Evolutionary conservation across 2,329 filamentous ascomycete species (phyloP), one percentile per base, ranked within the genome.

Genomic region (Coleophoma eucalyptorum): DNA sequence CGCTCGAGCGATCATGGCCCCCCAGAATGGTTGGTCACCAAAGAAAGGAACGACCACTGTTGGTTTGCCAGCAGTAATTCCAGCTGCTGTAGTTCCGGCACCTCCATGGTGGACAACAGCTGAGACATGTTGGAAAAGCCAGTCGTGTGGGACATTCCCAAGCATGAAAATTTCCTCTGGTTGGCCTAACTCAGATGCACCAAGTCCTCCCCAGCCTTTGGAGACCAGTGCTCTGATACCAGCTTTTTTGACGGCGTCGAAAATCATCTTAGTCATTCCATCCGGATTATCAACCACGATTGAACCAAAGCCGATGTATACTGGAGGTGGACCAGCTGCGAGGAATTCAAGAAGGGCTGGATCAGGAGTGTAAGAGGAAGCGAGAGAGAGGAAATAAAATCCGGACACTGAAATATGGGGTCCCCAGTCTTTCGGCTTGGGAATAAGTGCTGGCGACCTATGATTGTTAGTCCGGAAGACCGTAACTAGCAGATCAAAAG

Each of bases 391-490:
- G 6, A 90, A 85, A 59, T 49, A 26, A 26, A 26, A 26, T 8
- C 26, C 26, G 10, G 26, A 26, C 26, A 26, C 26, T 3, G 26
- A 26, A 26, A 91, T 79, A 56, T 86, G 78, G 3, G 72, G 72
- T 1, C 81, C 79, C 84, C 83, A 87, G 55, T 87, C 84, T 20
- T 71, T 65, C 0, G 84, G 83, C 55, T 87, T 87, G 0, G 83
- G 80, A 0, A 86, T 77, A 5, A 87, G 41, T 4, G 41, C 41
- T 12, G 41, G 41, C 18, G 41, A 26, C 26, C 26, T 26, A 26
- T 26, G 26, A 26, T 26, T 5, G 26, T 26, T 26, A 26, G 10
- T 6, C 3, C 26, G 26, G 26, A 5, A 26, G 26, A 26, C 26
- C 6, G 6, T 26, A 5, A 5, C 26, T 8, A 26, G 2, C 6